Evolutionary conservation across 179 eudicot genomes (phyloP).

Genomic region (Beta corolliflora): DNA sequence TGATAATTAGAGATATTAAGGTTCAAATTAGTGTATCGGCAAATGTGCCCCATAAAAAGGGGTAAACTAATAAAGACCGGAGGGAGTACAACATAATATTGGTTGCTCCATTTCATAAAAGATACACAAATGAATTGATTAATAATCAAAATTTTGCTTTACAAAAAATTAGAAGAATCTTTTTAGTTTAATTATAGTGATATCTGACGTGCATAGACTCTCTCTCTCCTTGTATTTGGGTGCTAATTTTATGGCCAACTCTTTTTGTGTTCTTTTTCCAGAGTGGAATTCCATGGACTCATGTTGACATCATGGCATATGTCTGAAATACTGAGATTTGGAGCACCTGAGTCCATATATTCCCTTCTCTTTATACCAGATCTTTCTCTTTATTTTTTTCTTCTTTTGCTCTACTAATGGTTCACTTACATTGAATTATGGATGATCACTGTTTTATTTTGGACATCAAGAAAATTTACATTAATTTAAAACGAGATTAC

Average conservation of each 20-base stretch:
- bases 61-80: no score
- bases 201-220: neutral
- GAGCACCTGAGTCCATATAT: slow-evolving; percentile 13
- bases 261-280: neutral
- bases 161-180: neutral
- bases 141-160: neutral
- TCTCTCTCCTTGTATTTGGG: neutral
- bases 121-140: neutral
- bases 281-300: slow-evolving; percentile 16
- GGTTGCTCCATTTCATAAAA: neutral
- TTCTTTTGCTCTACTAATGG: neutral
- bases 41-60: no score
- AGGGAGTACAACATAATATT: neutral
- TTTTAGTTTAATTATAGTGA: neutral
- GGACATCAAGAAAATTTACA: no score
- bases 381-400: neutral
- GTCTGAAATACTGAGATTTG: neutral
- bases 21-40: no score
- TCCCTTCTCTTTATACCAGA: neutral
- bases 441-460: neutral
- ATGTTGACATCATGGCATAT: slow-evolving; percentile 14
- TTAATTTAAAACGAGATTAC: no score
- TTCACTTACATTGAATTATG: neutral
- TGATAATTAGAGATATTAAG: no score
- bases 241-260: slow-evolving; percentile 8